phyloP scores from a whole-genome alignment of 2,329 filamentous ascomycete genomes.

The Phialocephala subalpina region DNA sequence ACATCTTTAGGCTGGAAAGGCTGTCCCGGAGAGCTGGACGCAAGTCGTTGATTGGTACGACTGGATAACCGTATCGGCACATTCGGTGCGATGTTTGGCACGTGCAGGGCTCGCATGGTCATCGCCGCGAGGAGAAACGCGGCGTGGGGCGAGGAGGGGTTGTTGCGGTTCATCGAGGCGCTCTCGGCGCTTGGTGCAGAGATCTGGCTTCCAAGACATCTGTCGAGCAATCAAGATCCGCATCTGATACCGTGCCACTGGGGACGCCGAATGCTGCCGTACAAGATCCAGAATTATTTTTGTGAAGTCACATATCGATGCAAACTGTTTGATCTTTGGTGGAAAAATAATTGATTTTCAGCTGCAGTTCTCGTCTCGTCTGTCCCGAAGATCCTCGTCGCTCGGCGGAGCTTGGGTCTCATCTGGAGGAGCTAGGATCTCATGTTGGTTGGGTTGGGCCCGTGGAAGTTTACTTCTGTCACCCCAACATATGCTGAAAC shows the following conservation, averaged over 20 bases:
- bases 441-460: conserved; percentile 5
- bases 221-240: neutral
- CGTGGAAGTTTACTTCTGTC: neutral
- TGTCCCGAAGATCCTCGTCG: neutral
- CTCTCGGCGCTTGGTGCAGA: conserved; percentile 1
- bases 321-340: neutral
- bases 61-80: conserved; percentile 1
- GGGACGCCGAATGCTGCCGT: neutral
- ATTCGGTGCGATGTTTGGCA: conserved; percentile 6
- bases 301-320: neutral
- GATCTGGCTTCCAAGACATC: neutral
- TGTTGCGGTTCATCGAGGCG: neutral
- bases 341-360: neutral
- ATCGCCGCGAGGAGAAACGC: neutral
- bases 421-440: conserved; percentile 14
- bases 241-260: neutral
- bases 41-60: conserved; percentile 6
- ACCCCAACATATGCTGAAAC: conserved; percentile 5
- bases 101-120: neutral
- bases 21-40: neutral
- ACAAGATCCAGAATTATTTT: neutral
- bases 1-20: conserved; percentile 6
- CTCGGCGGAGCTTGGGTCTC: conserved; percentile 4
- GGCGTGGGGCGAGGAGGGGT: neutral
- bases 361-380: neutral